A percentile compares a stretch with the other conserved stretches of the same genome.
Evolutionary conservation across 805 yeast genomes (phyloP).

Genomic region (Saccharomycopsis amapae): DNA sequence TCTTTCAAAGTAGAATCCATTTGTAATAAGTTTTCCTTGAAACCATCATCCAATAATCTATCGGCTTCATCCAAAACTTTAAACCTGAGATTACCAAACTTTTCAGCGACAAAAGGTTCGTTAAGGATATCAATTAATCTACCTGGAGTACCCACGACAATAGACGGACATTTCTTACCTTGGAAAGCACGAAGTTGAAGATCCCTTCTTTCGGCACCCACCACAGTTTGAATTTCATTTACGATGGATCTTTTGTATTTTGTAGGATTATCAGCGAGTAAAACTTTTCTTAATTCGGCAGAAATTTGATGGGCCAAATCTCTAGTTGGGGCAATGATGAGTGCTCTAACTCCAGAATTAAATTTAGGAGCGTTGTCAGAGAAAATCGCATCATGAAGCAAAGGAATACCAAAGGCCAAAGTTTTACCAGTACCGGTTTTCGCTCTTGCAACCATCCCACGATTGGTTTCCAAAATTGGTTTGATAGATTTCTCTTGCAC

Average conservation of each 20-base stretch:
- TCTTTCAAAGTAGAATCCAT: slow-evolving; percentile 45
- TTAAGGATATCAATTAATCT: slow-evolving; percentile 59
- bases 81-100: slow-evolving; percentile 43
- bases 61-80: slow-evolving; percentile 90
- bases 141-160: slow-evolving; percentile 87
- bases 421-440: slow-evolving; percentile 97
- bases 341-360: slow-evolving; percentile 43
- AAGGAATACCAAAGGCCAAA: slow-evolving; percentile 78
- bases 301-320: slow-evolving; percentile 53
- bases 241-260: background rate
- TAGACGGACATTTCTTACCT: slow-evolving; percentile 44
- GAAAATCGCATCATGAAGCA: slow-evolving; percentile 47
- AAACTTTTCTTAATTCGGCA: slow-evolving; percentile 12
- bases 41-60: slow-evolving; percentile 74
- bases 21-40: slow-evolving; percentile 54
- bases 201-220: slow-evolving; percentile 55
- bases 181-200: slow-evolving; percentile 29
- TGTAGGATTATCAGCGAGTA: background rate
- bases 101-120: slow-evolving; percentile 36
- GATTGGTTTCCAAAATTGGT: slow-evolving; percentile 43
- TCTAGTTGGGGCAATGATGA: slow-evolving; percentile 83
- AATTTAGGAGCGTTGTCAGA: slow-evolving; percentile 29
- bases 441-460: slow-evolving; percentile 78
- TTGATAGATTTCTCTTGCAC: slow-evolving; percentile 61
- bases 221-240: slow-evolving; percentile 40